Evolutionary conservation across 306 rosid genomes (phyloP), one percentile per base, ranked within the genome.

Genomic region (Cyclanthera cordifolia): DNA sequence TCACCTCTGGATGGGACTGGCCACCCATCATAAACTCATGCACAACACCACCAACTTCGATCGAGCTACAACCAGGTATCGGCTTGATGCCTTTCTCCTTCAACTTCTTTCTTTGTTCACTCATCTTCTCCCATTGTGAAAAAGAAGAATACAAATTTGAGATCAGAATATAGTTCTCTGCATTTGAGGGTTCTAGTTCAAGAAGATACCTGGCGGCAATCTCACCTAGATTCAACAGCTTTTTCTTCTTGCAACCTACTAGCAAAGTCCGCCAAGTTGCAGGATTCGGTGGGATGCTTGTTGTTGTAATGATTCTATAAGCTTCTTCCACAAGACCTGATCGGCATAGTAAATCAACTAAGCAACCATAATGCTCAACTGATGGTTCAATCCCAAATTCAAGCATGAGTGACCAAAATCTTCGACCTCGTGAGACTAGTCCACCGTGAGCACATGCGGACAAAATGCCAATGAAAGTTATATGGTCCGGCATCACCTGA

Each of bases 101-200:
- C 80, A 64, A 71, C 47, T 64, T 56, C 64, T 47, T 57, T 65
- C 80, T 64, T 15, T 66, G 30, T 20, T 30, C 61, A 54, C 63
- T 55, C 80, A 72, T 77, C 76, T 72, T 77, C 64, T 77, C 80
- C 76, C 76, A 72, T 71, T 48, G 73, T 4, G 69, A 72, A 55
- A 77, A 53, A 3, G 73, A 72, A 14, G 80, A 75, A 39, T 77
- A 77, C 28, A 77, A 34, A 77, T 60, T 77, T 37, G 80, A 77
- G 25, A 77, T 67, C 34, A 77, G 49, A 19, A 47, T 25, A 57
- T 48, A 77, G 53, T 72, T 77, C n/a, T 66, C 76, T 24, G 70
- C 63, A 66, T 77, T 66, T 49, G 25, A 71, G 5, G 80, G 80
- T 52, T 77, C 76, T 56, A 77, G 16, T 49, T 66, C 49, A 49